Percentiles rank a stretch among this genome's conserved stretches.
Evolutionary conservation across 148 eudicot species (phyloP).

Genomic region (Pouteria glomerata): DNA sequence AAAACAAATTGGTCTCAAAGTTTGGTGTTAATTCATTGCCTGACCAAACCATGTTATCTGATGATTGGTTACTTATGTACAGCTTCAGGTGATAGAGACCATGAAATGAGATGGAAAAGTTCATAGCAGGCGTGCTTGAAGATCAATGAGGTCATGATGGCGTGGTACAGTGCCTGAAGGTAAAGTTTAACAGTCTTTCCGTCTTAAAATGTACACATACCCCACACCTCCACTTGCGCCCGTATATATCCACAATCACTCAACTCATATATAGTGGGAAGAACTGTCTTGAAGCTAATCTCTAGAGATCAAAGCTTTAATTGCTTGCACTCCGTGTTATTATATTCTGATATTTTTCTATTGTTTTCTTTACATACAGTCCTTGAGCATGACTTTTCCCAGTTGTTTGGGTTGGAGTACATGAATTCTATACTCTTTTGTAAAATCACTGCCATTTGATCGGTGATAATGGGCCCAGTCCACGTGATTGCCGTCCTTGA

Average conservation of each 20-base stretch:
- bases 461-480: neutral
- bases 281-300: slow-evolving; percentile 17
- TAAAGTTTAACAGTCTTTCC: neutral
- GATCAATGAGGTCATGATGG: slow-evolving; percentile 14
- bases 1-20: slow-evolving; percentile 10
- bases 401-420: no score
- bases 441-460: neutral
- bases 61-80: no score
- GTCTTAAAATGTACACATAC: neutral
- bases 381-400: neutral
- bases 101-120: slow-evolving; percentile 7
- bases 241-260: slow-evolving; percentile 6
- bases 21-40: slow-evolving; percentile 25
- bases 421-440: no score
- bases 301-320: slow-evolving; percentile 5
- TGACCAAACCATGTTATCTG: slow-evolving; percentile 2
- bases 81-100: slow-evolving; percentile 7
- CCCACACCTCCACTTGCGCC: slow-evolving; percentile 6
- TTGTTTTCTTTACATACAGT: neutral
- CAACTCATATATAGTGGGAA: slow-evolving; percentile 15
- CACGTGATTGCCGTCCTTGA: slow-evolving; percentile 17
- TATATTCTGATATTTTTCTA: neutral
- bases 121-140: slow-evolving; percentile 21
- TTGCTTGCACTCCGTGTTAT: neutral
- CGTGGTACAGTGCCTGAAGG: neutral